Evolutionary conservation across 1,284 basidiomycete species (phyloP).

Genomic region (Sporisorium sorghi): DNA sequence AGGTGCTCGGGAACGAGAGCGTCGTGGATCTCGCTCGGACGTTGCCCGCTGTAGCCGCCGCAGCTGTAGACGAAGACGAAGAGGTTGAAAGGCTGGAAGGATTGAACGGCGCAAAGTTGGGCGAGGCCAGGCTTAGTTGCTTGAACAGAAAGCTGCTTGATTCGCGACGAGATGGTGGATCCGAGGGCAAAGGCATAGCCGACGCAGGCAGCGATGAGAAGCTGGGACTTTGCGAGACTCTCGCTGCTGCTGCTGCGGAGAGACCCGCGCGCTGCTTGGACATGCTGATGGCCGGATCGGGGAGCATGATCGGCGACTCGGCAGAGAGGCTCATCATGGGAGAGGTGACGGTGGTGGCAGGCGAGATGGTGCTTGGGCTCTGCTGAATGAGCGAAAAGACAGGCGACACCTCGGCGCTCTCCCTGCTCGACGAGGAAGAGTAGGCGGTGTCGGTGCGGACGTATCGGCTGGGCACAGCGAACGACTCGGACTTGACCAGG

Average conservation of each 20-base stretch:
- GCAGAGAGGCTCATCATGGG: constrained; percentile 58
- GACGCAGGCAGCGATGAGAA: constrained; percentile 29
- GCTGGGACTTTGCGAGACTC: constrained; percentile 17
- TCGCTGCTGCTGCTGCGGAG: constrained; percentile 3
- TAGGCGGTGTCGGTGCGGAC: constrained; percentile 17
- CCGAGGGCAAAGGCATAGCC: constrained; percentile 24
- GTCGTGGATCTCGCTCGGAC: constrained; percentile 17
- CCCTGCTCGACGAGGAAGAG: constrained; percentile 33
- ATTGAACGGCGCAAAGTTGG: constrained; percentile 32
- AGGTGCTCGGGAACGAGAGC: constrained; percentile 18
- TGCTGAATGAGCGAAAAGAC: constrained; percentile 27
- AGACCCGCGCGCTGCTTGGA: constrained; percentile 19
- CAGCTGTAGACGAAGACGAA: background rate
- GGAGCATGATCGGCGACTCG: constrained; percentile 53
- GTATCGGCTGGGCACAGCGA: constrained; percentile 7
- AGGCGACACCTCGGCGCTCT: constrained; percentile 31
- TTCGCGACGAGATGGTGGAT: constrained; percentile 21
- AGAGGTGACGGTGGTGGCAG: constrained; percentile 45
- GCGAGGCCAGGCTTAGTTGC: constrained; percentile 40
- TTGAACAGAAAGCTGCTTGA: constrained; percentile 46
- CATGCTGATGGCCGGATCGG: constrained; percentile 28
- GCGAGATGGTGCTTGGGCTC: constrained; percentile 23
- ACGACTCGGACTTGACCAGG: constrained; percentile 7
- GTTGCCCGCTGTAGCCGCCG: background rate
- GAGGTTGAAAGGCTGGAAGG: background rate